Base-by-base conservation (phyloP, 2,329 filamentous ascomycete genomes). In the Colletotrichum sp. region DNA sequence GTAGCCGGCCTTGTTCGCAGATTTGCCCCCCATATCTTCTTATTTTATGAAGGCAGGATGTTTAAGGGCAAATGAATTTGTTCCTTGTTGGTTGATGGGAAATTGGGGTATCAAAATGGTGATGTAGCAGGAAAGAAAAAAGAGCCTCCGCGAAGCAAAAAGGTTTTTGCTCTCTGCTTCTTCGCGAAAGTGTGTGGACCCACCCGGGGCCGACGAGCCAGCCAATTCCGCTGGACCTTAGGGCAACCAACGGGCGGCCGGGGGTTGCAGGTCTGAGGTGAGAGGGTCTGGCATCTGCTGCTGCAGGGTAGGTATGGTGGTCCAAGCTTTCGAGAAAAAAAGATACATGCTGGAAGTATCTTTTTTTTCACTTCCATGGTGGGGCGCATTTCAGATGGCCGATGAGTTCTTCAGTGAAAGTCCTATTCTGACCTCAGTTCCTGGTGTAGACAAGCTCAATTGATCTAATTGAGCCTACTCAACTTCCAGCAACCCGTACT, bases 11-110 rank as follows among this genome's bases (percentile, higher is more conserved):
- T 99, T 99, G 93, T 94, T 96, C 86, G 91, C 92, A 85, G 95
- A 92, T 92, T 95, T 98, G 96, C 95, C 96, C 96, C 96, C 96
- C 96, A 98, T 98, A 92, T 95, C 95, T 98, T 95, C 95, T 98
- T 98, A 74, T 76, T 89, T 64, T 91, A 83, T 85, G 95, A 97
- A 97, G 95, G 94, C 92, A 98, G 96, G 96, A 95, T 98, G 88
- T 98, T 98, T 98, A 96, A 98, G 96, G 96, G 94, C 93, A 90
- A 89, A 86, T 75, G 79, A 81, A 77, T 78, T 81, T 79, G 62
- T 77, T 36, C 59, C 34, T 78, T 77, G 68, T 63, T 78, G 76
- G 52, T 78, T 64, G 59, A 68, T 75, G 67, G 72, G 64, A 76
- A 76, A 76, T 52, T 79, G 78, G 76, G 71, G 71, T 71, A 72